phyloP scores from a whole-genome alignment of 1,284 basidiomycete genomes.

The Cryptococcus sp. region DNA sequence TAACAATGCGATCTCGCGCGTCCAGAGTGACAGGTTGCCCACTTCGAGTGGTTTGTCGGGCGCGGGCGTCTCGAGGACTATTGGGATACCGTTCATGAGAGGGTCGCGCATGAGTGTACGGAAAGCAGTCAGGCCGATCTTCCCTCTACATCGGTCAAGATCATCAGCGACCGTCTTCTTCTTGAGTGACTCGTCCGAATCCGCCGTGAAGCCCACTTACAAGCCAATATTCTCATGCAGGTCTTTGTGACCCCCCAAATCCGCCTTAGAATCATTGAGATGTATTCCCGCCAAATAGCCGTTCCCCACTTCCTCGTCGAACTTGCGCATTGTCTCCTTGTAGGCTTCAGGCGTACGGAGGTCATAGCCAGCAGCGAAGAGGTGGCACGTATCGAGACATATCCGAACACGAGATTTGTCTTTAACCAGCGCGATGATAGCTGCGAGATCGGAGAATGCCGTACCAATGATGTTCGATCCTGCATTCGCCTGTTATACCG shows the following conservation, averaged over 20 bases:
- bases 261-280: constrained; percentile 77
- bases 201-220: constrained; percentile 54
- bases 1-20: constrained; percentile 63
- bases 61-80: constrained; percentile 76
- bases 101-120: constrained; percentile 68
- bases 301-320: constrained; percentile 69
- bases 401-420: constrained; percentile 76
- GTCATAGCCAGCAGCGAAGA: constrained; percentile 82
- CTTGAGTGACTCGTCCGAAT: neutral
- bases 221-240: constrained; percentile 81
- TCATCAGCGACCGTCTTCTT: neutral
- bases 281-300: constrained; percentile 77
- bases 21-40: constrained; percentile 64
- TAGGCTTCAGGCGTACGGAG: constrained; percentile 61
- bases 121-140: constrained; percentile 68
- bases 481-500: constrained; percentile 64
- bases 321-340: constrained; percentile 57
- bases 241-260: constrained; percentile 68
- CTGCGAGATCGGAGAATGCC: constrained; percentile 66
- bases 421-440: constrained; percentile 70
- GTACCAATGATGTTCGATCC: constrained; percentile 74
- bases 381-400: constrained; percentile 85
- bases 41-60: constrained; percentile 50
- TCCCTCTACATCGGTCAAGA: constrained; percentile 57
- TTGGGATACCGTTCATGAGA: constrained; percentile 68